These are phyloP conservation scores for Cercophora scortea DNA, from an alignment of 495 filamentous ascomycete species.

Conservation along the genomic window DNA sequence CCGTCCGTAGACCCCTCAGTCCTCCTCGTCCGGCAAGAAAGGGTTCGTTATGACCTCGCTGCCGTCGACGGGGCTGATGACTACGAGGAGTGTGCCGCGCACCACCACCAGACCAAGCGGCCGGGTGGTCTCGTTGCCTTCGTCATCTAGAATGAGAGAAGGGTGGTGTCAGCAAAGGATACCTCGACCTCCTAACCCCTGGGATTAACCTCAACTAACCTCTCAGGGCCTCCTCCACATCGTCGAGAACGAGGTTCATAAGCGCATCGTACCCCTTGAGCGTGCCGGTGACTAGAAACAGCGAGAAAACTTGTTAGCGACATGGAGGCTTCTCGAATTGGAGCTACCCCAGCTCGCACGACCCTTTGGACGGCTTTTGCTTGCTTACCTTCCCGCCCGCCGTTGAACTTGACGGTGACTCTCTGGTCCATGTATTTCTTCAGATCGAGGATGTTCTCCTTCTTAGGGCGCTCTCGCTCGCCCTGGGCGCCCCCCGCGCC, in stretches of 20 bases:
- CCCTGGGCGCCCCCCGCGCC: conserved; percentile 42
- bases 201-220: conserved; percentile 43
- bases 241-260: conserved; percentile 95
- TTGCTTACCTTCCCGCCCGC: conserved; percentile 76
- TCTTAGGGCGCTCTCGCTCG: conserved; percentile 69
- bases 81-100: conserved; percentile 82
- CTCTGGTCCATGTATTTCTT: conserved; percentile 94
- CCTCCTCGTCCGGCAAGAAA: conserved; percentile 65
- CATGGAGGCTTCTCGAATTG: no score
- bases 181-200: no score
- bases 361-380: no score
- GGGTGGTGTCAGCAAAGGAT: no score
- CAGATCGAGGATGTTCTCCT: conserved; percentile 95
- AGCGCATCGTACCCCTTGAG: conserved; percentile 94
- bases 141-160: conserved; percentile 56
- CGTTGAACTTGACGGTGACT: conserved; percentile 92
- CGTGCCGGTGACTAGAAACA: conserved; percentile 62
- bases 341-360: no score
- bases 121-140: conserved; percentile 78
- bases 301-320: background rate
- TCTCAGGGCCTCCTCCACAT: conserved; percentile 81
- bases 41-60: conserved; percentile 95
- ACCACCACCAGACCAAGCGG: conserved; percentile 86
- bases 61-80: conserved; percentile 88
- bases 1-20: conserved; percentile 8